phyloP scores from a whole-genome alignment of 768 basidiomycete species.

The Leccinellum luteum region DNA sequence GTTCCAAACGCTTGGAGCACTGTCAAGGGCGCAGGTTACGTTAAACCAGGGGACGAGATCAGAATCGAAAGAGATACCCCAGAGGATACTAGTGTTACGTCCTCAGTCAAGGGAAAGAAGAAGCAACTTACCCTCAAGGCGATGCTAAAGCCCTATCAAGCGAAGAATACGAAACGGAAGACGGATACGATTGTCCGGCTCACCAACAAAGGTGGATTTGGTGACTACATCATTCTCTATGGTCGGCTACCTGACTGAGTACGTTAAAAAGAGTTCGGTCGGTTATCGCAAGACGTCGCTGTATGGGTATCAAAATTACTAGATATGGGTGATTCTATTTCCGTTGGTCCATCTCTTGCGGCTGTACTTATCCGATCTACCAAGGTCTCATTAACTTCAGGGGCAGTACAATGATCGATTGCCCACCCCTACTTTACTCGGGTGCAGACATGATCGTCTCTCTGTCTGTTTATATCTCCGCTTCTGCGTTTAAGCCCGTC shows the following conservation, averaged over 20 bases:
- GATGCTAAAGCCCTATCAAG: constrained; percentile 61
- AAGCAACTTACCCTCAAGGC: constrained; percentile 64
- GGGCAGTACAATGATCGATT: constrained; percentile 73
- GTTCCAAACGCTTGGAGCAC: constrained; percentile 79
- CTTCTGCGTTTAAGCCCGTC: constrained; percentile 60
- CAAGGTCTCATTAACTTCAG: constrained; percentile 65
- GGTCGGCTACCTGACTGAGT: background rate
- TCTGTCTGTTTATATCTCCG: constrained; percentile 65
- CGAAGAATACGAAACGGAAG: constrained; percentile 50
- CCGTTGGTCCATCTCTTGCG: background rate
- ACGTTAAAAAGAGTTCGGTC: constrained; percentile 63
- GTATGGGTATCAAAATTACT: constrained; percentile 73
- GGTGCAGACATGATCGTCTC: constrained; percentile 79
- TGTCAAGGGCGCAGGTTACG: constrained; percentile 67
- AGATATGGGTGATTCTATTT: constrained; percentile 52
- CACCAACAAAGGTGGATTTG: constrained; percentile 61
- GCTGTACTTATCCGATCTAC: constrained; percentile 3
- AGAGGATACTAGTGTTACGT: constrained; percentile 28
- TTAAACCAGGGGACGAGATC: constrained; percentile 61
- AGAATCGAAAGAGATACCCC: constrained; percentile 53
- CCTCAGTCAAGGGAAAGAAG: constrained; percentile 39
- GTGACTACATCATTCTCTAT: constrained; percentile 36
- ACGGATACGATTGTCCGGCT: constrained; percentile 64
- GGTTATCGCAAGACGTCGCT: constrained; percentile 66
- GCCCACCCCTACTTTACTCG: constrained; percentile 65